Base-by-base conservation (phyloP, 768 basidiomycete genomes). In the Psilocybe subaeruginosa region DNA sequence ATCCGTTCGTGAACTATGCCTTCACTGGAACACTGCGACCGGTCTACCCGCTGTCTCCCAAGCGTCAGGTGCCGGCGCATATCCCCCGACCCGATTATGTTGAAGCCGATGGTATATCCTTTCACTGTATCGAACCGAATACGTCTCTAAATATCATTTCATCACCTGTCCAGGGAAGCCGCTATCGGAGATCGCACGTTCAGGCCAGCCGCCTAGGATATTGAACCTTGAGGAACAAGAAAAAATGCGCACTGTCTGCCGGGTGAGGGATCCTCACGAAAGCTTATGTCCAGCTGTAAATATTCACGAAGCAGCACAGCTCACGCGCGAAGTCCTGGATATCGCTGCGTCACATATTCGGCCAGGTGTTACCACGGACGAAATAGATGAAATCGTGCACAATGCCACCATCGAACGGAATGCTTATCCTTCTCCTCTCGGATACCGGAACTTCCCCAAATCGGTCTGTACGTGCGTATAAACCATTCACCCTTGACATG, bases 291-390 rank as follows among this genome's bases (percentile, higher is more conserved):
- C 19, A 27, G 43, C 17, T 23, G 9, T 29, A 56, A 56, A 47
- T 46, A 43, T 30, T 33, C 31, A 45, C 17, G 31, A 35, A 41
- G 14, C 48, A 11, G 53, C 57, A 56, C 67, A 99, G 97, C 81
- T 97, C 64, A 86, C 84, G 3, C 81, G 97, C 52, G 94, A 99
- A 77, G 89, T 99, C n/a, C 83, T 99, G 19, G 96, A 99, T 73
- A 81, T 93, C 59, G 90, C 93, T 16, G 97, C 96, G 1, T 85
- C 95, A 0, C 85, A 88, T 69, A 79, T 99, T 62, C 81, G 84
- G 46, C 93, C 95, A n/a, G 97, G 97, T 37, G 85, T 97, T 41
- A 97, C 97, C 9, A 98, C 97, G 1, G 95, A 99, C 70, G 93
- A 95, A 71, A 82, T 99, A 29, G 97, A 99, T 75, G 87, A 86